Conservation (phyloP, 768 basidiomycete genomes). For the Russula abietina region DNA sequence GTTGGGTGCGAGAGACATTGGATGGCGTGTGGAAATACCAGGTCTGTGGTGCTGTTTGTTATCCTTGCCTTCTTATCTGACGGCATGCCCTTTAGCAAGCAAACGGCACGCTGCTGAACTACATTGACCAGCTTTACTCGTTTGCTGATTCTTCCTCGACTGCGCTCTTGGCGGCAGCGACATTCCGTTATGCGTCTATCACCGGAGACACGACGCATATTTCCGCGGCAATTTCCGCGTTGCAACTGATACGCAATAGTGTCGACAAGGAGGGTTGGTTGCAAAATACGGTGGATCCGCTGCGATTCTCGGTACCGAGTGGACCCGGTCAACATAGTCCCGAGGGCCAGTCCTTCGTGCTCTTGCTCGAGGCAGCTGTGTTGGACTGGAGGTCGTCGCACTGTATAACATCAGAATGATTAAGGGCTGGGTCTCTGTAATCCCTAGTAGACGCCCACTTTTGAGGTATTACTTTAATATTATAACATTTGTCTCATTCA, state of each 20-base stretch:
- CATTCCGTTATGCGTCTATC: slow-evolving; percentile 48
- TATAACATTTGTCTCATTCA: neutral
- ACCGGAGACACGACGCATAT: slow-evolving; percentile 36
- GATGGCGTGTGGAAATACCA: slow-evolving; percentile 39
- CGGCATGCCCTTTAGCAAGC: slow-evolving; percentile 29
- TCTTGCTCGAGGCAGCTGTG: slow-evolving; percentile 23
- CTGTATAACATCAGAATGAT: neutral
- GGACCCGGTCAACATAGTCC: slow-evolving; percentile 17
- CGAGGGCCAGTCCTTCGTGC: slow-evolving; percentile 26
- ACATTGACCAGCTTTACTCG: slow-evolving; percentile 42
- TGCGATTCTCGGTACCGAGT: slow-evolving; percentile 11
- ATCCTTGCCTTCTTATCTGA: neutral
- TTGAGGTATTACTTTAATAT: neutral
- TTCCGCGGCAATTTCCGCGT: slow-evolving; percentile 38
- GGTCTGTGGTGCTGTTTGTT: slow-evolving; percentile 28
- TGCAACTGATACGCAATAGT: slow-evolving; percentile 35
- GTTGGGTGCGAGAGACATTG: slow-evolving; percentile 52
- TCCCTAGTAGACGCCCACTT: neutral
- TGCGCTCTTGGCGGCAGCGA: slow-evolving; percentile 50
- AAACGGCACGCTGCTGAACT: slow-evolving; percentile 49
- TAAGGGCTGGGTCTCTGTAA: neutral
- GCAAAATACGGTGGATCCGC: slow-evolving; percentile 14
- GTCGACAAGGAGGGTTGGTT: slow-evolving; percentile 32
- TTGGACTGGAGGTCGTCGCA: neutral
- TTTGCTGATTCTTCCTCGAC: slow-evolving; percentile 53